Conservation (phyloP, 1,139 yeast species). For the Geotrichum citri-aurantii region DNA sequence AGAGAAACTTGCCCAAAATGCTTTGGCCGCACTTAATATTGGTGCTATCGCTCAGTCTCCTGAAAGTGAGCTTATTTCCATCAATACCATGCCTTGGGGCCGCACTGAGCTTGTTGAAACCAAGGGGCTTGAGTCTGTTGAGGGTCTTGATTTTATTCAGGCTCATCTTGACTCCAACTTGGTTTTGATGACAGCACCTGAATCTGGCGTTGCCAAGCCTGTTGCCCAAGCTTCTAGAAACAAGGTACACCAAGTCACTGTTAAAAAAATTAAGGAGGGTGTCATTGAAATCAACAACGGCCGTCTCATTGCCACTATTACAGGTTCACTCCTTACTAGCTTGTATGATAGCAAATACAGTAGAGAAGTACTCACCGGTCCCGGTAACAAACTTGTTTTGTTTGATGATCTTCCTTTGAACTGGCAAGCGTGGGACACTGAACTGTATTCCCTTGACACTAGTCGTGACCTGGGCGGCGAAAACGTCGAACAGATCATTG, state of each 20-base stretch:
- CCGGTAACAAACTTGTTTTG: slow-evolving; percentile 70
- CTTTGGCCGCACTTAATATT: slow-evolving; percentile 44
- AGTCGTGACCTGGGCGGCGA: slow-evolving; percentile 47
- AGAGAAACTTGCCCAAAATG: slow-evolving; percentile 47
- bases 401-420: slow-evolving; percentile 86
- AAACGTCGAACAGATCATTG: slow-evolving; percentile 39
- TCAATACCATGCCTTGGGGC: slow-evolving; percentile 68
- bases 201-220: slow-evolving; percentile 22
- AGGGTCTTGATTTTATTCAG: slow-evolving; percentile 10
- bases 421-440: slow-evolving; percentile 98
- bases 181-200: slow-evolving; percentile 19
- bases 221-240: slow-evolving; percentile 10
- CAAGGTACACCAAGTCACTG: slow-evolving; percentile 27
- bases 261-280: slow-evolving; percentile 39
- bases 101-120: slow-evolving; percentile 48
- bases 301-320: slow-evolving; percentile 52
- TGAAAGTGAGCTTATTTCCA: slow-evolving; percentile 28
- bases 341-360: slow-evolving; percentile 54
- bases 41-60: slow-evolving; percentile 21
- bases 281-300: slow-evolving; percentile 53
- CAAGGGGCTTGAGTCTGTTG: not conserved
- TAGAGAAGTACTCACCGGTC: slow-evolving; percentile 63
- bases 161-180: slow-evolving; percentile 15
- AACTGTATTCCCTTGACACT: slow-evolving; percentile 72
- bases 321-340: slow-evolving; percentile 63